phyloP scores from a whole-genome alignment of 768 basidiomycete species.

The Tulasnella sp. region DNA sequence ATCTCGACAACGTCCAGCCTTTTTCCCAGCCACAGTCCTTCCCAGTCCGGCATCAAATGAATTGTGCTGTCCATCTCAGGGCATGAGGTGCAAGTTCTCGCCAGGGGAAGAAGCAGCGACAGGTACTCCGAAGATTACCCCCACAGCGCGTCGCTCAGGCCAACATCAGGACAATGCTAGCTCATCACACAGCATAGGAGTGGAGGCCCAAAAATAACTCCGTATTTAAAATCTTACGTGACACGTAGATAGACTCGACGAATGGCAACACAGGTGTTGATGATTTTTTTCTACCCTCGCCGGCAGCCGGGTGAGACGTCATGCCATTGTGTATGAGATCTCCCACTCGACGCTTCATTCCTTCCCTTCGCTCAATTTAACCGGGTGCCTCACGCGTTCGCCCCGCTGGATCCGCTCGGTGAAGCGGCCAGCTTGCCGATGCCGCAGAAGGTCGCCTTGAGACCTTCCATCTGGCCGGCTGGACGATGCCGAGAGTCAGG shows the following conservation, averaged over 20 bases:
- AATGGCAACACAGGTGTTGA: not conserved
- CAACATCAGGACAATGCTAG: not conserved
- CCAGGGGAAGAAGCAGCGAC: not conserved
- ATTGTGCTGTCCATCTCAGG: conserved; percentile 8
- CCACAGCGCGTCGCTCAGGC: not conserved
- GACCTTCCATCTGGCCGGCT: not conserved
- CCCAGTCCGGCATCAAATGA: not conserved
- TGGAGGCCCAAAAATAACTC: not conserved
- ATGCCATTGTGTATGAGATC: not conserved
- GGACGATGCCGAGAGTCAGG: not conserved
- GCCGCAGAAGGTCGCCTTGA: not conserved
- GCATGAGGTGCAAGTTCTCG: not conserved
- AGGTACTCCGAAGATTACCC: conserved; percentile 1
- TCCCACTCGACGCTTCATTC: not conserved
- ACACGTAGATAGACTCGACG: not conserved
- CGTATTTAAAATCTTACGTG: not conserved
- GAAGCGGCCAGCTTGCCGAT: not conserved
- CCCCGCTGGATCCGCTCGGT: not conserved
- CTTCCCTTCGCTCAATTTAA: not conserved
- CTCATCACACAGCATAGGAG: too few species aligned
- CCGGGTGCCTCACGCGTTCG: not conserved
- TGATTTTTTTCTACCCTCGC: not conserved
- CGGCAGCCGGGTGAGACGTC: not conserved
- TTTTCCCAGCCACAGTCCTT: not conserved
- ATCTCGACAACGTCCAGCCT: not conserved